Conservation (phyloP, 495 filamentous ascomycete genomes). For the Penicillium goetzii region DNA sequence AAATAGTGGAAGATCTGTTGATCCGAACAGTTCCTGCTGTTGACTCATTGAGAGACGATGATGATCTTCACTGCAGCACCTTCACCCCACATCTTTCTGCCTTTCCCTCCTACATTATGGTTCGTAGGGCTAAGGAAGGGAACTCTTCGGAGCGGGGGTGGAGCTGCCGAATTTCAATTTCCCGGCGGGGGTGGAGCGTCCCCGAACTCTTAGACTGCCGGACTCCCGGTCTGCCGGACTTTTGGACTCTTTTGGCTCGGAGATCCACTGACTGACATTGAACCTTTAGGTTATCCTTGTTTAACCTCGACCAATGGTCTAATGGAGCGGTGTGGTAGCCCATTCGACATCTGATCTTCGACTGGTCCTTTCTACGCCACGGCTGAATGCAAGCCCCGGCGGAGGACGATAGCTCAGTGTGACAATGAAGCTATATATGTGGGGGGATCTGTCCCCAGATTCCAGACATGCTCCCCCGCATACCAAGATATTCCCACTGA, state of each 20-base stretch:
- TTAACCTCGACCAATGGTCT: conserved; percentile 2
- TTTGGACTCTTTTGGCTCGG: background rate
- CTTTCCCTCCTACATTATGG: no score
- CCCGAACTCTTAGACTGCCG: no score
- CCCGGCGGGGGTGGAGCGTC: conserved; percentile 7
- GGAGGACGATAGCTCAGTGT: background rate
- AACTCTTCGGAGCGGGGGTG: conserved; percentile 1
- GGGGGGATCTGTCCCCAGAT: background rate
- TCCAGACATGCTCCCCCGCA: background rate
- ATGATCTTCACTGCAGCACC: no score
- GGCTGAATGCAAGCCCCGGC: background rate
- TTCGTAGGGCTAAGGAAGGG: no score
- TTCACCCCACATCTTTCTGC: no score
- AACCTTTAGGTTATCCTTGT: background rate
- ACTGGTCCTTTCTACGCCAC: background rate
- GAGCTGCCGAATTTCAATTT: conserved; percentile 1
- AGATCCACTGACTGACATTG: background rate
- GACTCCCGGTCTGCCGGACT: no score
- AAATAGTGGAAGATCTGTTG: no score
- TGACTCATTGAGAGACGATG: no score
- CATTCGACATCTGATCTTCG: background rate
- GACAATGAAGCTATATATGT: background rate
- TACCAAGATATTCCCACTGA: background rate
- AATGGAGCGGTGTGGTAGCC: background rate
- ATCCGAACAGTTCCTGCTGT: no score